Percentiles rank a stretch among this genome's conserved stretches.
Evolutionary conservation across 2,329 filamentous ascomycete species (phyloP).

Genomic region (Phialemonium atrogriseum): DNA sequence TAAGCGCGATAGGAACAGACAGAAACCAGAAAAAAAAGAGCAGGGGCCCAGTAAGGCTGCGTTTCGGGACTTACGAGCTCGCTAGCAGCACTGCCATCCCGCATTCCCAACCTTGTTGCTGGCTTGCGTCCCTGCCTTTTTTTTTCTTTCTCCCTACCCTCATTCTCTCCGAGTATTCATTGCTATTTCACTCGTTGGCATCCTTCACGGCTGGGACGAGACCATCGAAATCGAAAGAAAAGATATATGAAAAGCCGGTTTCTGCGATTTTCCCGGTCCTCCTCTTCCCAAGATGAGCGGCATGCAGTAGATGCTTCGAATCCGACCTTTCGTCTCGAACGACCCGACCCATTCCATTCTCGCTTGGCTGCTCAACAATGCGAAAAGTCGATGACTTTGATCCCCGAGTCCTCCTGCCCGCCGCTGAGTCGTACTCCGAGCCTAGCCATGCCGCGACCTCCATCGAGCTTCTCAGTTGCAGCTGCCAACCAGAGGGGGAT

Average conservation of each 20-base stretch:
- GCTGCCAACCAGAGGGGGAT: too few relatives aligned
- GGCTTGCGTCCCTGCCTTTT: neutral
- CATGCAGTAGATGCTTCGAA: conserved; percentile 1
- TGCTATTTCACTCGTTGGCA: too few relatives aligned
- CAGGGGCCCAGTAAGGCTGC: too few relatives aligned
- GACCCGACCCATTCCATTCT: neutral
- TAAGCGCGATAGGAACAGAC: conserved; percentile 1
- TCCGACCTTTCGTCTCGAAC: neutral
- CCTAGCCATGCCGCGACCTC: too few relatives aligned
- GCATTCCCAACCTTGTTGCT: neutral
- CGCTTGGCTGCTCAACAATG: conserved; percentile 2
- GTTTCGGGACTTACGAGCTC: conserved; percentile 1
- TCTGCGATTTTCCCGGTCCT: too few relatives aligned
- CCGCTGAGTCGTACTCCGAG: neutral
- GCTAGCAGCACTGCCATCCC: neutral
- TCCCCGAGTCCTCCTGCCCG: conserved; percentile 1
- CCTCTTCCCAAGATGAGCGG: conserved; percentile 3
- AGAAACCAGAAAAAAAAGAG: too few relatives aligned
- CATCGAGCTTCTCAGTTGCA: too few relatives aligned
- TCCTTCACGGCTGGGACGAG: too few relatives aligned
- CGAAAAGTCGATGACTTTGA: conserved; percentile 2
- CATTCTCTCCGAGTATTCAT: neutral
- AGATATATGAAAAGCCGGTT: too few relatives aligned
- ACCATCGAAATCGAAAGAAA: too few relatives aligned
- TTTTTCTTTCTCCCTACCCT: neutral